phyloP scores from a whole-genome alignment of 2,329 filamentous ascomycete species.

The Fusarium temperatum region DNA sequence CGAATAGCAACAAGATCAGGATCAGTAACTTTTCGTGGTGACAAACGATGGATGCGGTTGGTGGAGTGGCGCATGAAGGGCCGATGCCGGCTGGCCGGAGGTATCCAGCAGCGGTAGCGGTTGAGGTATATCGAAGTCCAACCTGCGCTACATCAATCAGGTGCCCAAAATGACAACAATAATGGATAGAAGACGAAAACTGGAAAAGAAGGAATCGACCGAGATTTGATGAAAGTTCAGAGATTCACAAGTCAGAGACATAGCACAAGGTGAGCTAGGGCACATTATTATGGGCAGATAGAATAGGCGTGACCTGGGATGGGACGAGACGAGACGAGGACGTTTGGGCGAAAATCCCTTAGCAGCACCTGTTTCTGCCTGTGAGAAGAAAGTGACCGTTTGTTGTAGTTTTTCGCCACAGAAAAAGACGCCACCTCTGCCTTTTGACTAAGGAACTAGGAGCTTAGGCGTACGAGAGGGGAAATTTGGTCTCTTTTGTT shows the following conservation, averaged over 20 bases:
- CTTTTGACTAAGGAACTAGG: background rate
- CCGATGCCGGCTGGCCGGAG: constrained; percentile 8
- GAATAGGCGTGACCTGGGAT: constrained; percentile 16
- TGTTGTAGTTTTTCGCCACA: constrained; percentile 20
- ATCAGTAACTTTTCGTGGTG: constrained; percentile 22
- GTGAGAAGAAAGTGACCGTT: background rate
- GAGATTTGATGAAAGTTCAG: constrained; percentile 8
- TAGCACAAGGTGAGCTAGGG: constrained; percentile 22
- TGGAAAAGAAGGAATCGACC: background rate
- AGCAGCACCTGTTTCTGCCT: constrained; percentile 3
- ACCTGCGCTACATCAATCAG: constrained; percentile 17
- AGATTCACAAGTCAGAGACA: constrained; percentile 17
- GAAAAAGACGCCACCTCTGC: constrained; percentile 14
- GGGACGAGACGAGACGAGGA: constrained; percentile 6
- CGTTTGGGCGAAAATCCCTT: constrained; percentile 17
- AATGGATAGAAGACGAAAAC: background rate
- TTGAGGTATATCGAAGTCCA: background rate
- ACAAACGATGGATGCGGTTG: constrained; percentile 7
- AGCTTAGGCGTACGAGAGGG: background rate
- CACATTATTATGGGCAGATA: constrained; percentile 31
- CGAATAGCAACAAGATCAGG: constrained; percentile 29
- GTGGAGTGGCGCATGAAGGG: constrained; percentile 24
- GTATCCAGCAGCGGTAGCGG: background rate
- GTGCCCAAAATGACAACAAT: constrained; percentile 14
- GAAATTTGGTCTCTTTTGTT: constrained; percentile 5